These are phyloP conservation scores for Ormosia semicastrata DNA, from an alignment of 306 rosid genomes.

Conservation along the genomic window DNA sequence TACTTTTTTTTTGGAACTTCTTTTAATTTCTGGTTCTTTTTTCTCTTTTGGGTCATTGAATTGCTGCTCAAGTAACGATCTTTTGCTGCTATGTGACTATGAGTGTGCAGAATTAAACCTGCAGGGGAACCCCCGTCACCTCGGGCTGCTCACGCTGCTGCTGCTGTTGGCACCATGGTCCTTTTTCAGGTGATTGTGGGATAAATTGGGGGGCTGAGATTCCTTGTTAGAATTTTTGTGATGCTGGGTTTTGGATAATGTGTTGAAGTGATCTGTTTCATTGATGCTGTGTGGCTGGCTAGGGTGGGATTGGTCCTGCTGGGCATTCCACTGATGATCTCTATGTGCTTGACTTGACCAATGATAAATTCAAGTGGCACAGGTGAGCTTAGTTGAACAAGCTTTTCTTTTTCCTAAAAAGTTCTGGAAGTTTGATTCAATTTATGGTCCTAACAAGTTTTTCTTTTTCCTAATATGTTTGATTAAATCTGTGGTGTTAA, in stretches of 20 bases:
- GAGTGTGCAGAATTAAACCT: conserved; percentile 67
- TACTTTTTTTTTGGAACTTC: neutral
- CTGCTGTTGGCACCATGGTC: conserved; percentile 97
- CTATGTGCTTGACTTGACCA: conserved; percentile 83
- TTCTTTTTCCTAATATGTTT: no score
- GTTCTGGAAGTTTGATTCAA: conserved; percentile 22
- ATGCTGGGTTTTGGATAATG: neutral
- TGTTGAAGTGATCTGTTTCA: conserved; percentile 22
- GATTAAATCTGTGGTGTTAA: no score
- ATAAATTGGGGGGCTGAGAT: neutral
- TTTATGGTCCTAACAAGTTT: neutral
- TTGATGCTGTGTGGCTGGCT: conserved; percentile 37
- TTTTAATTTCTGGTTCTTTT: neutral
- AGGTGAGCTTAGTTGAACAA: conserved; percentile 56
- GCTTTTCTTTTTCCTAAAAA: neutral
- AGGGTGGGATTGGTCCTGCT: conserved; percentile 99
- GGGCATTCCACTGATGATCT: conserved; percentile 98
- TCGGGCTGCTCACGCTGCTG: conserved; percentile 97
- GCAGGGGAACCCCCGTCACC: conserved; percentile 99
- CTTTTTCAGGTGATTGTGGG: conserved; percentile 82
- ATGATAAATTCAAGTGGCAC: conserved; percentile 97
- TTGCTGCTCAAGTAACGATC: conserved; percentile 26
- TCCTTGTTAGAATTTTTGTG: neutral
- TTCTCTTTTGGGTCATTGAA: conserved; percentile 12
- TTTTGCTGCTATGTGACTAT: conserved; percentile 4